phyloP scores from a whole-genome alignment of 345 rosid species.

The Lenwebbia sp. region DNA sequence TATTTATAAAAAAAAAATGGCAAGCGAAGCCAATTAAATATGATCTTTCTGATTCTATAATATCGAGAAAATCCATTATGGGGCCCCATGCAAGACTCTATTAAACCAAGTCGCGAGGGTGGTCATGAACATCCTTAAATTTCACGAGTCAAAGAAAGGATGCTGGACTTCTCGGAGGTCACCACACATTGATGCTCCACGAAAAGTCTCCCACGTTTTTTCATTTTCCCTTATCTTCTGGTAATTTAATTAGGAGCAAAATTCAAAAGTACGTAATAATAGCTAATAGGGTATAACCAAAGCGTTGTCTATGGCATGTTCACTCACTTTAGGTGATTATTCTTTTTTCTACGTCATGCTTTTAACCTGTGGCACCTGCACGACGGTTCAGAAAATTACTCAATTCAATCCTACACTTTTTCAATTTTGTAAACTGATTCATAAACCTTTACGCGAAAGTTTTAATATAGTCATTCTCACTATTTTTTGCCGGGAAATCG shows the following conservation, averaged over 20 bases:
- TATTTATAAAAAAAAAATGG: neutral
- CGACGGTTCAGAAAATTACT: fast-evolving
- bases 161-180: neutral
- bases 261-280: neutral
- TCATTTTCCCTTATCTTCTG: neutral
- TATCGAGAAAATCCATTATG: neutral
- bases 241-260: neutral
- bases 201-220: neutral
- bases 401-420: fast-evolving
- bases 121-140: neutral
- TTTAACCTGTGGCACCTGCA: neutral
- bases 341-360: neutral
- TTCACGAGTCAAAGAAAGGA: neutral
- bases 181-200: neutral
- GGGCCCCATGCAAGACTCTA: neutral
- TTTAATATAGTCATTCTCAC: fast-evolving
- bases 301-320: neutral
- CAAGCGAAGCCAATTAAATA: neutral
- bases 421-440: fast-evolving
- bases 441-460: fast-evolving
- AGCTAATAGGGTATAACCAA: neutral
- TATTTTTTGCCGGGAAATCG: no score
- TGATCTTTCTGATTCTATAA: neutral
- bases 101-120: neutral
- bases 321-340: neutral